These are phyloP conservation scores for Sporothrix humicola DNA, from an alignment of 2,329 filamentous ascomycete species.

Conservation along the genomic window DNA sequence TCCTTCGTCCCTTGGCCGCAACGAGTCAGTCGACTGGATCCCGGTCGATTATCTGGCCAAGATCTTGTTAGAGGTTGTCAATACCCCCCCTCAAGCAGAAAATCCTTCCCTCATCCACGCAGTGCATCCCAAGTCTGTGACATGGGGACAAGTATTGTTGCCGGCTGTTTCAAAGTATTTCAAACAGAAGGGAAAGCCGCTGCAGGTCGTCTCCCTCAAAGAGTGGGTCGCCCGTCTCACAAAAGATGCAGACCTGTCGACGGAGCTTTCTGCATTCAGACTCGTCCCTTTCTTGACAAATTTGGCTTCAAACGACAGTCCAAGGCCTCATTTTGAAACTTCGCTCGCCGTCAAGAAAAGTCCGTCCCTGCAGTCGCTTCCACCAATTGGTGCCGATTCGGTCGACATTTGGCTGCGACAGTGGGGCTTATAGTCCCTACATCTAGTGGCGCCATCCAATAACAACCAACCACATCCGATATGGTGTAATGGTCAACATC, in stretches of 20 bases:
- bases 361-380: background rate
- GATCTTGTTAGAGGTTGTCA: constrained; percentile 13
- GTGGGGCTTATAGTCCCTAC: background rate
- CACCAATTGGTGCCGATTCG: background rate
- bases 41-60: constrained; percentile 14
- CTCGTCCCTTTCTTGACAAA: constrained; percentile 5
- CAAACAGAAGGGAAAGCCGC: background rate
- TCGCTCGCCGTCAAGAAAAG: background rate
- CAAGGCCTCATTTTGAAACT: background rate
- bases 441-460: no score
- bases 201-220: background rate
- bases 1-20: background rate
- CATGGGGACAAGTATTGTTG: background rate
- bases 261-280: background rate
- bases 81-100: background rate
- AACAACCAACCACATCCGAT: background rate
- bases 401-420: constrained; percentile 8
- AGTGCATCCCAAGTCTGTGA: constrained; percentile 13
- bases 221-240: background rate
- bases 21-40: constrained; percentile 28
- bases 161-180: background rate
- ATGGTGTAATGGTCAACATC: constrained; percentile 23
- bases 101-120: constrained; percentile 4
- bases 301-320: background rate
- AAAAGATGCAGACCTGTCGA: background rate